These are phyloP conservation scores for Astraeus odoratus DNA, from an alignment of 768 basidiomycete species.

Conservation along the genomic window DNA sequence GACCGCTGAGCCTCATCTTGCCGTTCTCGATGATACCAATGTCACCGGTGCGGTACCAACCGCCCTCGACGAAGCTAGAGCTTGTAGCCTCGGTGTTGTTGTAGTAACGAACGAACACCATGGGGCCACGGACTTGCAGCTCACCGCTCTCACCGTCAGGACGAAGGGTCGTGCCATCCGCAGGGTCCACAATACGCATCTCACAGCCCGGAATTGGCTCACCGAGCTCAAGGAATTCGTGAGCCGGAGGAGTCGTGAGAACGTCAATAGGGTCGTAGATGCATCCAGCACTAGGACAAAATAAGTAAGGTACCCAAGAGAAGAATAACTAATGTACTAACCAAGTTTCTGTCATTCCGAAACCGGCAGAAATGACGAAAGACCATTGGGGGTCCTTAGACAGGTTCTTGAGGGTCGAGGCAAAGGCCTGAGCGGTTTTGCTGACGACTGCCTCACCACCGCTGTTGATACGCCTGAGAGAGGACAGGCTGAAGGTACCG, in stretches of 20 bases:
- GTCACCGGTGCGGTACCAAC: conserved; percentile 57
- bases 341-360: conserved; percentile 40
- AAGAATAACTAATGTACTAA: conserved; percentile 7
- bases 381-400: conserved; percentile 13
- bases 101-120: conserved; percentile 37
- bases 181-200: conserved; percentile 28
- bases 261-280: conserved; percentile 26
- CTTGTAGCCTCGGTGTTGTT: conserved; percentile 39
- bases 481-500: conserved; percentile 27
- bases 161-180: conserved; percentile 17
- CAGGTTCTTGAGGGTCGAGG: conserved; percentile 23
- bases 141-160: conserved; percentile 28
- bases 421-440: conserved; percentile 30
- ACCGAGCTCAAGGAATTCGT: conserved; percentile 31
- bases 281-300: conserved; percentile 25
- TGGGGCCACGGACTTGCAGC: conserved; percentile 34
- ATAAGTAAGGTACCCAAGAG: not conserved
- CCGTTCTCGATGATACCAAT: conserved; percentile 31
- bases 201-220: conserved; percentile 21
- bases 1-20: conserved; percentile 30
- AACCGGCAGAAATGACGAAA: conserved; percentile 25
- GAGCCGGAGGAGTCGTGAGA: conserved; percentile 10
- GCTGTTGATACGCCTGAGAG: conserved; percentile 30
- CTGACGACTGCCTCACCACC: conserved; percentile 37
- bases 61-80: conserved; percentile 37